These are phyloP conservation scores for Penicillium sp. DNA, from an alignment of 2,329 filamentous ascomycete species.

Conservation along the genomic window DNA sequence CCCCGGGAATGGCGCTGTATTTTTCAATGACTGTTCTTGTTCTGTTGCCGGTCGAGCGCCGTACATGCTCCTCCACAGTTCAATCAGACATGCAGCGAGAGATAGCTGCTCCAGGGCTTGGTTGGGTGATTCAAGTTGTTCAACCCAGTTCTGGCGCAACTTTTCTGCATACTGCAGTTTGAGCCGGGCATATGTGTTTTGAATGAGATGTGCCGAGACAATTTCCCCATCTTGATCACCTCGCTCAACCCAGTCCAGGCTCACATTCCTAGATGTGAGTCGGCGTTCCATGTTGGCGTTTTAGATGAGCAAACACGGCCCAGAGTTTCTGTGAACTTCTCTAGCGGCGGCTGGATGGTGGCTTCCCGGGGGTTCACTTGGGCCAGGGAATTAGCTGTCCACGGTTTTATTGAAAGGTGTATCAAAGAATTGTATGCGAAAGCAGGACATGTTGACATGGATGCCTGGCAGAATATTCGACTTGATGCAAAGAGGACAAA, in stretches of 20 bases:
- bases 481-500: background rate
- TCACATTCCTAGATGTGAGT: constrained; percentile 1
- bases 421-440: background rate
- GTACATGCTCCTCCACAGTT: constrained; percentile 89
- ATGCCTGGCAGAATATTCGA: background rate
- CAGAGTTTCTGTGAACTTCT: background rate
- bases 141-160: constrained; percentile 75
- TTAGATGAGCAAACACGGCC: too few relatives aligned
- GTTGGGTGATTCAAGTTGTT: constrained; percentile 81
- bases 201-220: constrained; percentile 71
- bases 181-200: constrained; percentile 76
- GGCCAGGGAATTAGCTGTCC: background rate
- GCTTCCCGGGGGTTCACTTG: background rate
- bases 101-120: constrained; percentile 93
- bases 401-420: background rate
- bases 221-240: constrained; percentile 50
- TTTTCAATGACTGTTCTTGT: background rate
- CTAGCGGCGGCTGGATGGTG: background rate
- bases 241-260: constrained; percentile 1
- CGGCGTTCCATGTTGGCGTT: constrained; percentile 1
- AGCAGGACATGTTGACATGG: background rate
- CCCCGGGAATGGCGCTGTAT: constrained; percentile 62
- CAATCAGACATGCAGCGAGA: constrained; percentile 88
- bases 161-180: constrained; percentile 73
- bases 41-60: constrained; percentile 26